A percentile compares a stretch with the other conserved stretches of the same genome.
Conservation (phyloP, 441 rosid species). For the Populus hybrid region DNA sequence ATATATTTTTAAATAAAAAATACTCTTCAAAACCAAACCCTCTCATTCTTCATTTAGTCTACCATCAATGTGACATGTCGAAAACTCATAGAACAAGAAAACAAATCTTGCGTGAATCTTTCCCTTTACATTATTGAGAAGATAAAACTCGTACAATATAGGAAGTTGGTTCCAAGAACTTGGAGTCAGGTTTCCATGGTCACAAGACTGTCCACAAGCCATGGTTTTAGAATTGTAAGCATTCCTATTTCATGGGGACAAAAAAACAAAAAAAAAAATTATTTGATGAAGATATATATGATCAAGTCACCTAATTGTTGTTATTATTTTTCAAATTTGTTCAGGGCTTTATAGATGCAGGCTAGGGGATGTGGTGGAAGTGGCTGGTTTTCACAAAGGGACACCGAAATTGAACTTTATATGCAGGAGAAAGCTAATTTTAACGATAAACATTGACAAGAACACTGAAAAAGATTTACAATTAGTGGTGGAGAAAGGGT, state of each 20-base stretch:
- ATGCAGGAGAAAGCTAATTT: slow-evolving; percentile 73
- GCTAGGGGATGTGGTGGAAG: slow-evolving; percentile 85
- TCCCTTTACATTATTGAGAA: background rate
- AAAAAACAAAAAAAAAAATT: too few relatives aligned
- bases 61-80: background rate
- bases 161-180: background rate
- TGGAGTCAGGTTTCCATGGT: too few relatives aligned
- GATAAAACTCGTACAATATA: background rate
- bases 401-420: slow-evolving; percentile 79
- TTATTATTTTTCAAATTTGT: background rate
- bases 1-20: too few relatives aligned
- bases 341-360: slow-evolving; percentile 75
- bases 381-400: slow-evolving; percentile 61
- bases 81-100: background rate
- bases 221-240: too few relatives aligned
- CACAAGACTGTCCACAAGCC: too few relatives aligned
- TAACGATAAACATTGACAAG: slow-evolving; percentile 81
- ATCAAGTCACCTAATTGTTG: too few relatives aligned
- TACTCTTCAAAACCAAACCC: background rate
- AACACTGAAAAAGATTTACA: slow-evolving; percentile 90
- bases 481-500: slow-evolving; percentile 61
- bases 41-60: background rate
- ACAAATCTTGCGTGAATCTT: background rate
- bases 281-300: background rate
- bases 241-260: too few relatives aligned